Evolutionary conservation across 106 monocot species (phyloP).

Genomic region (Phalaenopsis aphrodite): DNA sequence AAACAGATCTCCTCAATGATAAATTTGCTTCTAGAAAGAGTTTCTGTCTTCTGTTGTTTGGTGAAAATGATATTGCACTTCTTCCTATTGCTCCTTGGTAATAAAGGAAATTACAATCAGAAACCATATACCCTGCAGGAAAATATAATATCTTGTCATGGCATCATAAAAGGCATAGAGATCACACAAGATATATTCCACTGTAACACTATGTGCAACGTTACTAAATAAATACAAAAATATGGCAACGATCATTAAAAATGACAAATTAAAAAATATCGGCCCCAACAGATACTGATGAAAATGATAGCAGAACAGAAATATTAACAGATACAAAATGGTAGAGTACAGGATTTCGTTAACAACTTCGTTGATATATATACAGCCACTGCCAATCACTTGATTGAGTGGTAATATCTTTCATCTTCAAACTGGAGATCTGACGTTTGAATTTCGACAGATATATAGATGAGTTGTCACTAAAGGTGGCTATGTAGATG

Average conservation of each 20-base stretch:
- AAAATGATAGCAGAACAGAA: no score
- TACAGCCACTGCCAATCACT: no score
- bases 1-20: slow-evolving; percentile 4
- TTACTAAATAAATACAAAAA: not conserved
- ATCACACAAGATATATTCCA: not conserved
- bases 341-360: no score
- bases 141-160: not conserved
- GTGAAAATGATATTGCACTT: slow-evolving; percentile 7
- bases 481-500: no score
- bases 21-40: not conserved
- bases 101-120: slow-evolving; percentile 18
- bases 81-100: slow-evolving; percentile 12
- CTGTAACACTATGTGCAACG: no score
- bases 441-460: no score
- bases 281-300: no score
- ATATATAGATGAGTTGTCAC: no score
- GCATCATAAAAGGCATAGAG: not conserved
- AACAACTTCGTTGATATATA: no score
- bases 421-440: no score
- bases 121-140: slow-evolving; percentile 19
- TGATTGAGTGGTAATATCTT: no score
- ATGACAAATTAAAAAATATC: not conserved
- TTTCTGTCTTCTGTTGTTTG: not conserved
- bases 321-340: no score
- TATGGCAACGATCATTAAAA: not conserved